Conservation (phyloP, 164 flowering plant genomes). For the Kalanchoe fedtschenkoi region DNA sequence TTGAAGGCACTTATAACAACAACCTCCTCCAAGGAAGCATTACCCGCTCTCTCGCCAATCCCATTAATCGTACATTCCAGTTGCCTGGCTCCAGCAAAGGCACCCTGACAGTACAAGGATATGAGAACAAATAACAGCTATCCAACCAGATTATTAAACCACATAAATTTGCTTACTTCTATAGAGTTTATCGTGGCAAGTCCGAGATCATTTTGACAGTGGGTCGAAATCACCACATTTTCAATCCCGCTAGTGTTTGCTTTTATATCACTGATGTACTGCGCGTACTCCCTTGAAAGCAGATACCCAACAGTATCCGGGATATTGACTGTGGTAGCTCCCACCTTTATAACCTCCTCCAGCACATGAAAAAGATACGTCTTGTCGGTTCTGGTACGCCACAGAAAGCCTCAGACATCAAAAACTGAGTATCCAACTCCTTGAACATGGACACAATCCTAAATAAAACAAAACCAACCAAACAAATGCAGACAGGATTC, state of each 20-base stretch:
- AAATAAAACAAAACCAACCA: neutral
- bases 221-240: conserved; percentile 91
- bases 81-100: conserved; percentile 85
- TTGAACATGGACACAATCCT: neutral
- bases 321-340: conserved; percentile 93
- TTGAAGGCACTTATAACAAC: too few species aligned
- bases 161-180: conserved; percentile 36
- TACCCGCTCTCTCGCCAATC: conserved; percentile 98
- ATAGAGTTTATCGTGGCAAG: conserved; percentile 89
- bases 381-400: conserved; percentile 58
- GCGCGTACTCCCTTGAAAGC: conserved; percentile 64
- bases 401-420: neutral
- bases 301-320: conserved; percentile 92
- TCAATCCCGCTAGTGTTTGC: conserved; percentile 86
- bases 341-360: conserved; percentile 87
- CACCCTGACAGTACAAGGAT: conserved; percentile 51
- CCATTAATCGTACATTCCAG: conserved; percentile 95
- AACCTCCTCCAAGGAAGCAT: conserved; percentile 99
- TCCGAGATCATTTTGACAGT: conserved; percentile 98
- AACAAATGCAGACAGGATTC: neutral
- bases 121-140: conserved; percentile 9
- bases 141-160: neutral
- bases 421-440: neutral
- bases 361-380: conserved; percentile 73
- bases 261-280: conserved; percentile 80